These are phyloP conservation scores for Adansonia madagascariensis DNA, from an alignment of 441 rosid species.

Conservation along the genomic window DNA sequence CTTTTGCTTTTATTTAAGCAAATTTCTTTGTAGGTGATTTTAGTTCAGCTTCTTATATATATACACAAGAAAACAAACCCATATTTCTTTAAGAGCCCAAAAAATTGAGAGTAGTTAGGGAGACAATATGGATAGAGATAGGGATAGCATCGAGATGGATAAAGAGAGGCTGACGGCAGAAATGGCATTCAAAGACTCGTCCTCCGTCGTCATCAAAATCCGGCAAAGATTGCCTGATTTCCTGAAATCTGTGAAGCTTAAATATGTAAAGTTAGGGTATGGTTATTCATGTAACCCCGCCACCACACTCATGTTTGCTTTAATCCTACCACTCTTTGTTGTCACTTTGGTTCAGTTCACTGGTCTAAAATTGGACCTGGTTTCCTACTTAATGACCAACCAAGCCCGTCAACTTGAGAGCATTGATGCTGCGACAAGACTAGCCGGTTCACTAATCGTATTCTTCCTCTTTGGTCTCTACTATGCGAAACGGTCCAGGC, in stretches of 20 bases:
- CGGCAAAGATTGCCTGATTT: slow-evolving; percentile 73
- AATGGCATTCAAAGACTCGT: slow-evolving; percentile 70
- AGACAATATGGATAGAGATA: slow-evolving; percentile 14
- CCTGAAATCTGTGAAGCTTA: slow-evolving; percentile 77
- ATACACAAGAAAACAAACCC: neutral
- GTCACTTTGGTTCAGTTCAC: slow-evolving; percentile 51
- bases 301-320: slow-evolving; percentile 42
- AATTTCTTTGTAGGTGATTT: slow-evolving; percentile 9
- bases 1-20: neutral
- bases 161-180: slow-evolving; percentile 76
- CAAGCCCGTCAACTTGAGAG: slow-evolving; percentile 45
- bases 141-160: slow-evolving; percentile 50
- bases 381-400: slow-evolving; percentile 48
- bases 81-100: neutral
- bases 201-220: slow-evolving; percentile 77
- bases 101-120: neutral
- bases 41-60: slow-evolving; percentile 23
- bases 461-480: slow-evolving; percentile 46
- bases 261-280: slow-evolving; percentile 78
- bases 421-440: slow-evolving; percentile 38
- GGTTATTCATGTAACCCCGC: slow-evolving; percentile 63
- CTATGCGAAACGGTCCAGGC: slow-evolving; percentile 53
- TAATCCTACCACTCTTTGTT: slow-evolving; percentile 46
- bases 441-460: slow-evolving; percentile 39
- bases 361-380: slow-evolving; percentile 46